Conservation (phyloP, 106 monocot genomes). For the Acorus calamus region DNA sequence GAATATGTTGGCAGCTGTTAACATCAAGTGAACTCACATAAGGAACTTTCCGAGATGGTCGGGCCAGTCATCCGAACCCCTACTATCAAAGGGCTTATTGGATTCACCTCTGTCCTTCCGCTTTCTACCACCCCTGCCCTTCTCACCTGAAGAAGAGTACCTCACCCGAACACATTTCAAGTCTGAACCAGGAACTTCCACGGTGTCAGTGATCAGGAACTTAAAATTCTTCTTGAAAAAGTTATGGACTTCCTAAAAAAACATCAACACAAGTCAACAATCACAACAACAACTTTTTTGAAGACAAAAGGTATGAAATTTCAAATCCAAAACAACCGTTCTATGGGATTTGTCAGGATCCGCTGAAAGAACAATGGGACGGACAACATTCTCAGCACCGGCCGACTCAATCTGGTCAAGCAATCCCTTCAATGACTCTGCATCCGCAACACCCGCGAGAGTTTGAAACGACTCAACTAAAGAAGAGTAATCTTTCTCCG, state of each 20-base stretch:
- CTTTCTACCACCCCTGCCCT: conserved; percentile 41
- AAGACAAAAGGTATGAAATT: not conserved
- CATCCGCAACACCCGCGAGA: conserved; percentile 56
- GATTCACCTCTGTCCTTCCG: conserved; percentile 42
- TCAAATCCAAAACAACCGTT: conserved; percentile 36
- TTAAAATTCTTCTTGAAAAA: conserved; percentile 96
- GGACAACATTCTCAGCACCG: conserved; percentile 16
- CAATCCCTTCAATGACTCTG: conserved; percentile 41
- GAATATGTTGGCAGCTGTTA: too few species aligned
- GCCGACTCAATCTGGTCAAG: conserved; percentile 23
- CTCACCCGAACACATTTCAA: conserved; percentile 69
- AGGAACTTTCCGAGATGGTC: conserved; percentile 68
- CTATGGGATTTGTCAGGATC: conserved; percentile 83
- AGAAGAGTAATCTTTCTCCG: conserved; percentile 19
- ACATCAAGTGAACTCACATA: too few species aligned
- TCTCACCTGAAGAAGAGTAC: conserved; percentile 28
- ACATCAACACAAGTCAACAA: not conserved
- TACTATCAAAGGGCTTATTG: conserved; percentile 69
- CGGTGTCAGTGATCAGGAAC: conserved; percentile 77
- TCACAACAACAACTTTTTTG: conserved; percentile 1
- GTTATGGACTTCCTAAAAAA: conserved; percentile 73
- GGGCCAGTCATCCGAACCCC: conserved; percentile 79
- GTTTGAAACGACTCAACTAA: conserved; percentile 49
- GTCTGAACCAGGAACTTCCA: conserved; percentile 44
- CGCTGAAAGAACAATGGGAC: conserved; percentile 57